Base-by-base conservation (phyloP, 352 stramenopile species). In the Labyrinthula sp. region DNA sequence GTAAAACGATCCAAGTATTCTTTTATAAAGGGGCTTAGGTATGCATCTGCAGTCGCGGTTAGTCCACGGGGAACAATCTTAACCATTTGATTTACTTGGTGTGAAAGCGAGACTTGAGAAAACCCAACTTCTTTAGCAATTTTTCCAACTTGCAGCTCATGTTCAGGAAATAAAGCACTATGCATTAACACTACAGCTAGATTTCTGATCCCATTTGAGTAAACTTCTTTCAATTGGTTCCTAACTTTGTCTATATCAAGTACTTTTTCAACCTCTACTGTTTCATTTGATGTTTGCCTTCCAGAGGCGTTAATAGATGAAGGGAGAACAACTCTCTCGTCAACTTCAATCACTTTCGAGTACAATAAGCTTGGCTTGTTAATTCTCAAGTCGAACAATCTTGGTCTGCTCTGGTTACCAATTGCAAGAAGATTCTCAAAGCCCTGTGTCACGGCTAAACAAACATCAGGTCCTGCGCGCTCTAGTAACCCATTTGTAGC, bases 401-500 rank as follows among this genome's bases (percentile, higher is more conserved):
- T 77, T 6, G 80, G 79, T 17, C 89, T 73, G n/a, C 79, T 81
- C 65, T 98, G 89, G 64, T 95, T 95, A 22, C 87, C 88, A 66
- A 98, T 97, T 62, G 89, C 82, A 17, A 96, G 68, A 39, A 96
- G 60, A 63, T 97, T 87, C 28, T 67, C 66, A 64, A 97, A 94
- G 29, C 87, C 85, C 43, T 79, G 66, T 6, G 86, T 97, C 7
- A 79, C 93, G 3, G 96, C 62, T 1, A 96, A 67, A 35, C 77
- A 85, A 47, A 79, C 93, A 14, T 73, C 68, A 55, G 92, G 82
- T 15, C 89, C 89, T 40, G 95, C 68, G 31, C 88, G 67, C 64
- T 98, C 89, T 24, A 98, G 62, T 56, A 98, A 66, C 3, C 87
- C 89, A 59, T 98, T 98, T n/a, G 89, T 98, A 1, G 89, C 89